Evolutionary conservation across 129 eudicot genomes (phyloP).

Genomic region (Chrysanthemum seticuspe): DNA sequence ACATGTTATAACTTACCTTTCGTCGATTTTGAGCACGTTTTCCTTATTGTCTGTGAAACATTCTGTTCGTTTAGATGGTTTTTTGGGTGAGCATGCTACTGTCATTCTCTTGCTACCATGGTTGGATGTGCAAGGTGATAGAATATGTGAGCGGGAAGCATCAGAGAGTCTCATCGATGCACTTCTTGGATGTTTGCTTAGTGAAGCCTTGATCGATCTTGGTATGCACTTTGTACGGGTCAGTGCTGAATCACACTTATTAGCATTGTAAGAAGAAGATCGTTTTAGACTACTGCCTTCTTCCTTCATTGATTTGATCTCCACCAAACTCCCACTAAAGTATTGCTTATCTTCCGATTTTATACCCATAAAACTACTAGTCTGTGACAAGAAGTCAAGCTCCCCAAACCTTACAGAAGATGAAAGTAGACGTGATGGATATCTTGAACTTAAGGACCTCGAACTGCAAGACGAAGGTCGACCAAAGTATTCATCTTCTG

Average conservation of each 20-base stretch:
- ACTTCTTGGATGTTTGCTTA: conserved; percentile 8
- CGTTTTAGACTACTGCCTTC: conserved; percentile 54
- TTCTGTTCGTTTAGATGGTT: conserved; percentile 30
- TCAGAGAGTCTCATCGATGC: conserved; percentile 3
- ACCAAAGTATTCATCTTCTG: conserved; percentile 63
- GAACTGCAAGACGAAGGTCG: conserved; percentile 58
- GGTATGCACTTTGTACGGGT: conserved; percentile 45
- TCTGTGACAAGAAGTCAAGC: conserved; percentile 56
- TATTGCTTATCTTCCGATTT: conserved; percentile 42
- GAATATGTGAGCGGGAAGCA: background rate
- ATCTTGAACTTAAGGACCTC: conserved; percentile 49
- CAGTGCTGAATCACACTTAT: conserved; percentile 40
- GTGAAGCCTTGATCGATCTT: conserved; percentile 5
- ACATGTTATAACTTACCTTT: conserved; percentile 54
- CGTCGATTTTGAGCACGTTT: conserved; percentile 65
- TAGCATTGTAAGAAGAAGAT: conserved; percentile 63
- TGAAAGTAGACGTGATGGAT: conserved; percentile 60
- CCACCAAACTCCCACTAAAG: conserved; percentile 31
- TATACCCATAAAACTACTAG: background rate
- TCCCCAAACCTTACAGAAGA: conserved; percentile 58
- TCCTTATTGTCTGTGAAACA: conserved; percentile 43
- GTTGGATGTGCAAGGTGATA: conserved; percentile 9
- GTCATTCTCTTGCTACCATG: conserved; percentile 5
- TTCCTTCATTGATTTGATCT: conserved; percentile 33
- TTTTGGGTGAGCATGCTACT: background rate